Evolutionary conservation across 768 basidiomycete genomes (phyloP), one percentile per base, ranked within the genome.

Genomic region (Psilocybe tampanensis): DNA sequence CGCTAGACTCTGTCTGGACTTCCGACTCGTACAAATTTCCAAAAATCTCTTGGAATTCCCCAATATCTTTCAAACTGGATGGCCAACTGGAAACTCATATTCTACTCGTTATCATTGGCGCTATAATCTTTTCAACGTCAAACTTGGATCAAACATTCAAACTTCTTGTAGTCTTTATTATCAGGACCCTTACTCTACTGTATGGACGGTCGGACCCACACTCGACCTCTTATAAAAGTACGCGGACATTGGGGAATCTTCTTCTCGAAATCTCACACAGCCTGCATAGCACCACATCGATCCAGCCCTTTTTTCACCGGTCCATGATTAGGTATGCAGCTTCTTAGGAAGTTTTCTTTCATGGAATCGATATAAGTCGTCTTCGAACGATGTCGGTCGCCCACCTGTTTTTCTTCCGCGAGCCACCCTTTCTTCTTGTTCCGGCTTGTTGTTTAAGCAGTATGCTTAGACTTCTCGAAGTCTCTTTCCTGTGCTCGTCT

Each of bases 271-370:
- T 44, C 22, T 44, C 43, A 44, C 22, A 45, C 44, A 45, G 23
- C 22, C 15, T 45, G 15, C 2, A 9, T 15, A 45, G 24, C 44
- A 3, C 17, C 36, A 39, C 36, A 39, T 39, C n/a, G 36, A 8
- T 39, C 9, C 41, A 33, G 41, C 15, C 21, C 43, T 22, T 32
- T 11, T 48, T 34, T 48, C 21, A 22, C 26, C 36, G 29, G 21
- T 32, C 39, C 15, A 43, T 52, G 49, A 59, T 59, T 55, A 59
- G 58, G 58, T 59, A 59, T 54, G 58, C 54, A 43, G 22, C 53
- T 48, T 55, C 43, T 41, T 55, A 33, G 51, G 54, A 59, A 55
- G 24, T 52, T 47, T 54, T 55, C 24, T 22, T 34, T 41, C 42
- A 55, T 22, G 24, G 29, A 29, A 29, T n/a, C 58, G 24, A 36